phyloP scores from a whole-genome alignment of 1,284 basidiomycete species.

The Veloboletus limbatus region DNA sequence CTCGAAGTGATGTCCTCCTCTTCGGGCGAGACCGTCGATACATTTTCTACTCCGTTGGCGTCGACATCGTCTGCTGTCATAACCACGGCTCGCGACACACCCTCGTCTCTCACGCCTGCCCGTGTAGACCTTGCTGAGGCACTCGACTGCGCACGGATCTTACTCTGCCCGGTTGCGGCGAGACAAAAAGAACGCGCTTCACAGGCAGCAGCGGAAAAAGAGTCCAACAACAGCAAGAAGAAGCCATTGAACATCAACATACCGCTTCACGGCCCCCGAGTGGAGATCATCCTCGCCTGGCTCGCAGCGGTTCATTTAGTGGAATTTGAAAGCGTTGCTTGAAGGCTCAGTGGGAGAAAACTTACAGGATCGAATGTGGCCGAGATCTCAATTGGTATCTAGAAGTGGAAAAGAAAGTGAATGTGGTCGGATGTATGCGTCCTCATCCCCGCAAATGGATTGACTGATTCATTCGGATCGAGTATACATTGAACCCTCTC shows the following conservation, averaged over 20 bases:
- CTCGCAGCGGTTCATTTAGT: slow-evolving; percentile 71
- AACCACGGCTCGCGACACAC: slow-evolving; percentile 12
- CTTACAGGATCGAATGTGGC: background rate
- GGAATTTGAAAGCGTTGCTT: slow-evolving; percentile 55
- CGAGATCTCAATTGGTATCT: slow-evolving; percentile 20
- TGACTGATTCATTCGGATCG: slow-evolving; percentile 5
- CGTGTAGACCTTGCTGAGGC: slow-evolving; percentile 42
- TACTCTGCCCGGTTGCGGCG: slow-evolving; percentile 63
- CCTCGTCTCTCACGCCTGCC: slow-evolving; percentile 25
- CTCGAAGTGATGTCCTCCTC: slow-evolving; percentile 26
- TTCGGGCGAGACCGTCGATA: slow-evolving; percentile 24
- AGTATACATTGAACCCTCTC: slow-evolving; percentile 2
- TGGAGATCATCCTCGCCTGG: slow-evolving; percentile 81
- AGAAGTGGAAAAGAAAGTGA: slow-evolving; percentile 2
- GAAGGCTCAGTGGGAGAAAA: slow-evolving; percentile 7
- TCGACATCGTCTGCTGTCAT: slow-evolving; percentile 25
- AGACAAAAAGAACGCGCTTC: slow-evolving; percentile 55
- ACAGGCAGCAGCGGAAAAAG: slow-evolving; percentile 48
- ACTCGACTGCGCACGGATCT: slow-evolving; percentile 63
- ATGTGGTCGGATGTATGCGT: background rate
- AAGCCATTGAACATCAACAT: slow-evolving; percentile 70
- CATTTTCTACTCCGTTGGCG: slow-evolving; percentile 9
- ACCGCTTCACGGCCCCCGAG: slow-evolving; percentile 76
- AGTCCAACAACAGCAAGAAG: slow-evolving; percentile 43
- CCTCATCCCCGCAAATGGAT: slow-evolving; percentile 2